These are phyloP conservation scores for Emergomyces africanus DNA, from an alignment of 2,329 filamentous ascomycete genomes.

Conservation along the genomic window DNA sequence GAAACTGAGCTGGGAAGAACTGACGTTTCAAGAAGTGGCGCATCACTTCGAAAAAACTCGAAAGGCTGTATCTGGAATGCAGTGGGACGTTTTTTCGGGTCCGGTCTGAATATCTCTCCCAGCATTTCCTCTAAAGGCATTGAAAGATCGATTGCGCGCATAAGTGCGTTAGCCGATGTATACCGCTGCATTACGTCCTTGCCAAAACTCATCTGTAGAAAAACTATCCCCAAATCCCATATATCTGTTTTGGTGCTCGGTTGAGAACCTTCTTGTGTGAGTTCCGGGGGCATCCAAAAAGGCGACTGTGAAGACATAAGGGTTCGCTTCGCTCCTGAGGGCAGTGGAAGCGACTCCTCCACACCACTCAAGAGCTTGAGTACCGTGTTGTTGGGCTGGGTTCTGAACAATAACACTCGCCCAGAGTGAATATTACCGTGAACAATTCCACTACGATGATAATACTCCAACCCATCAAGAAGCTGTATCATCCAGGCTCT, in stretches of 20 bases:
- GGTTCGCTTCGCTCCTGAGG: constrained; percentile 30
- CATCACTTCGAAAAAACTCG: constrained; percentile 31
- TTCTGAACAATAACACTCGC: constrained; percentile 67
- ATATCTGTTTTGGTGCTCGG: constrained; percentile 69
- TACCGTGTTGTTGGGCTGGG: constrained; percentile 51
- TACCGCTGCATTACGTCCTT: constrained; percentile 63
- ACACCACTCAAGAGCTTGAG: constrained; percentile 43
- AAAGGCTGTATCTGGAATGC: constrained; percentile 59
- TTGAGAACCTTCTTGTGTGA: constrained; percentile 44
- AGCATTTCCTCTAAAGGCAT: constrained; percentile 67
- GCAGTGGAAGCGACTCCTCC: constrained; percentile 37
- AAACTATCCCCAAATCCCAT: constrained; percentile 87
- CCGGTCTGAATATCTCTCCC: constrained; percentile 68
- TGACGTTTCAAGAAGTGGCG: constrained; percentile 24
- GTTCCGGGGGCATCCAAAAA: constrained; percentile 74
- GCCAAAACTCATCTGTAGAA: constrained; percentile 90
- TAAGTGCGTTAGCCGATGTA: constrained; percentile 62
- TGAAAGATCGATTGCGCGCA: constrained; percentile 59
- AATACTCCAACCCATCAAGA: constrained; percentile 73
- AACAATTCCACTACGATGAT: constrained; percentile 71
- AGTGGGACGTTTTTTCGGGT: constrained; percentile 70
- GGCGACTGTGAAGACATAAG: constrained; percentile 55
- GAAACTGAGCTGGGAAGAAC: constrained; percentile 30
- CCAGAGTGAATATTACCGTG: constrained; percentile 72
- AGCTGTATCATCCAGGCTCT: constrained; percentile 87